Conservation (phyloP, 129 eudicot genomes). For the Flaveria trinervia region DNA sequence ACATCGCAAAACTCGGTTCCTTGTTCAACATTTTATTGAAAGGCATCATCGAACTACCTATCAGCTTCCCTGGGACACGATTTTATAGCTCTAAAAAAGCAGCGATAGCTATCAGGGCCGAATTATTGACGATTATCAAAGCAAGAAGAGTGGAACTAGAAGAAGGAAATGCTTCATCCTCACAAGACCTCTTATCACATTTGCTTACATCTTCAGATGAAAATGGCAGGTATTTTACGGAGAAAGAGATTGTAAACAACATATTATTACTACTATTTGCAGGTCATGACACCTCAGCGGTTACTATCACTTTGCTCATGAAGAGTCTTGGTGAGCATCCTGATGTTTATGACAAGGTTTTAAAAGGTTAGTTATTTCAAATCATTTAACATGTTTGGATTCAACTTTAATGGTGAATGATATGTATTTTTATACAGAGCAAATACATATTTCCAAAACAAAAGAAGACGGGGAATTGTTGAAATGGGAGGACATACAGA, state of each 20-base stretch:
- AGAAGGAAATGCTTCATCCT: slow-evolving; percentile 28
- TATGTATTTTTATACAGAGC: too few relatives aligned
- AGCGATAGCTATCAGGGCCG: slow-evolving; percentile 6
- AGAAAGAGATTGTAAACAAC: slow-evolving; percentile 28
- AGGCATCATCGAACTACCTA: not conserved
- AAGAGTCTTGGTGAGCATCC: slow-evolving; percentile 29
- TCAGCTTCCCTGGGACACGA: not conserved
- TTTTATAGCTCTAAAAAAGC: not conserved
- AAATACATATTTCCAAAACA: too few relatives aligned
- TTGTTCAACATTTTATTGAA: not conserved
- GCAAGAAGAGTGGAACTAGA: slow-evolving; percentile 26
- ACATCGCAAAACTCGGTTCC: not conserved
- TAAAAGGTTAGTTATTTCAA: slow-evolving; percentile 6
- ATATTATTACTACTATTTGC: slow-evolving; percentile 25
- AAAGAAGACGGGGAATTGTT: too few relatives aligned
- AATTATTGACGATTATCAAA: slow-evolving; percentile 7
- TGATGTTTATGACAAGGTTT: slow-evolving; percentile 28
- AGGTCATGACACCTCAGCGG: slow-evolving; percentile 25
- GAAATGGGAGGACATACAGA: too few relatives aligned
- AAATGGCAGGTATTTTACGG: slow-evolving; percentile 17
- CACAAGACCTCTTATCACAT: slow-evolving; percentile 37
- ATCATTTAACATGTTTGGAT: too few relatives aligned
- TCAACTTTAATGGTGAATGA: too few relatives aligned
- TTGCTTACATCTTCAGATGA: slow-evolving; percentile 25
- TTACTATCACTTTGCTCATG: slow-evolving; percentile 21